Conservation (phyloP, 768 basidiomycete species). For the Russula virescens region DNA sequence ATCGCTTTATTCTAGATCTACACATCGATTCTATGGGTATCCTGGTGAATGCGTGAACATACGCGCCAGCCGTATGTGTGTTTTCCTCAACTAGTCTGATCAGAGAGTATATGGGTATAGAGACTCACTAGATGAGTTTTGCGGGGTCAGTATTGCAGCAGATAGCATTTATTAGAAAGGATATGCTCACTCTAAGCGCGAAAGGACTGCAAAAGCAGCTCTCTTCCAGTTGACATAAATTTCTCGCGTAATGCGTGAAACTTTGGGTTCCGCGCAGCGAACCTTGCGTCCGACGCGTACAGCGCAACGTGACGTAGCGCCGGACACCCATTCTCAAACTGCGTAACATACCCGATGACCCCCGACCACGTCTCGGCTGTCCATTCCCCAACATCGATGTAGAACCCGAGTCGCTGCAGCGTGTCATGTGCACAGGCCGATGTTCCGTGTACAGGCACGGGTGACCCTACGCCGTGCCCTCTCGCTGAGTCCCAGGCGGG, state of each 20-base stretch:
- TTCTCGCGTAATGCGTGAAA: background rate
- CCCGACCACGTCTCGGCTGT: background rate
- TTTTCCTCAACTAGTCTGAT: too few species aligned
- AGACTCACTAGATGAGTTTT: too few species aligned
- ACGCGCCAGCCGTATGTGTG: background rate
- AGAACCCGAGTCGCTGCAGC: constrained; percentile 12
- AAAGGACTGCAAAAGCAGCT: background rate
- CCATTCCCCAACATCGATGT: constrained; percentile 1
- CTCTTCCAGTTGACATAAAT: background rate
- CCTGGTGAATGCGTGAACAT: background rate
- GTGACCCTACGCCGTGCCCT: background rate
- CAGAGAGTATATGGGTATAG: background rate
- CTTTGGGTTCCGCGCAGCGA: background rate
- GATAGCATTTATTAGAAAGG: too few species aligned
- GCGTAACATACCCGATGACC: background rate
- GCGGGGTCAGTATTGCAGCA: too few species aligned
- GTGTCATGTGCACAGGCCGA: background rate
- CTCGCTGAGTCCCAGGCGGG: background rate
- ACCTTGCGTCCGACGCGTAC: background rate
- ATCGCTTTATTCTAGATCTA: background rate
- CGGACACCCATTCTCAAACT: constrained; percentile 4
- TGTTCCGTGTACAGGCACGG: background rate
- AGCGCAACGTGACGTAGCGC: constrained; percentile 2
- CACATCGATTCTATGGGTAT: background rate
- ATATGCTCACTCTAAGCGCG: background rate